Evolutionary conservation across 192 early-diverging fungal genomes (phyloP), one percentile per base, ranked within the genome.

Genomic region (Jimgerdemannia lactiflua): DNA sequence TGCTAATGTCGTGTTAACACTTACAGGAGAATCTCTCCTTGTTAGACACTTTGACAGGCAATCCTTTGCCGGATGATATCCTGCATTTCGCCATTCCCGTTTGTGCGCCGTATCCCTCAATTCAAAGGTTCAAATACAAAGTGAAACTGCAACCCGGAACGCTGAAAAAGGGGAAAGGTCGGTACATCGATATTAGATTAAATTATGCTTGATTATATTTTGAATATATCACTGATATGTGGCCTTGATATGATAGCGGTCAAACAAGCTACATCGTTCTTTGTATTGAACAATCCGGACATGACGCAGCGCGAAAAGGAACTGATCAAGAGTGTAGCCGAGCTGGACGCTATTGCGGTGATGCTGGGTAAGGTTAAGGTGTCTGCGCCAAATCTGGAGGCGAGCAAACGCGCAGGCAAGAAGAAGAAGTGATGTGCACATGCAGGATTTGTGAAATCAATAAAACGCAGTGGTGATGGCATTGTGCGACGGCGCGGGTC

Each of bases 101-200:
- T 8, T 97, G 97, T 80, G 97, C 95, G 2, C 98, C 97, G 0
- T 99, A 97, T 87, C 74, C 76, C 6, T 88, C 93, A 3, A 82
- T 99, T 14, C 91, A 92, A 41, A 90, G 92, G 74, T 97, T 91
- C 87, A 97, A 96, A 83, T 99, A 97, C 84, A 97, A 95, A 79
- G 91, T 97, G 42, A 99, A 99, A 78, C 85, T 99, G 40, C 83
- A 91, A 7, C 97, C 98, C 17, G 98, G 97, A 20, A 85, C 89
- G 17, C 82, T 93, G 80, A 99, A 99, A 80, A 93, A 94, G 80
- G 97, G 97, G 69, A 97, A 97, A 85, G 92, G 86, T 71, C 77
- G 74, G 43, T n/a, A 83, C 70, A 29, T 29, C 29, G 29, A 29
- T 29, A 29, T 29, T 1, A 29, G 29, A 29, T 29, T 29, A 29